Percentiles rank a stretch among this genome's conserved stretches.
These are phyloP conservation scores for Amniculicola lignicola DNA, from an alignment of 495 filamentous ascomycete species.

Conservation along the genomic window DNA sequence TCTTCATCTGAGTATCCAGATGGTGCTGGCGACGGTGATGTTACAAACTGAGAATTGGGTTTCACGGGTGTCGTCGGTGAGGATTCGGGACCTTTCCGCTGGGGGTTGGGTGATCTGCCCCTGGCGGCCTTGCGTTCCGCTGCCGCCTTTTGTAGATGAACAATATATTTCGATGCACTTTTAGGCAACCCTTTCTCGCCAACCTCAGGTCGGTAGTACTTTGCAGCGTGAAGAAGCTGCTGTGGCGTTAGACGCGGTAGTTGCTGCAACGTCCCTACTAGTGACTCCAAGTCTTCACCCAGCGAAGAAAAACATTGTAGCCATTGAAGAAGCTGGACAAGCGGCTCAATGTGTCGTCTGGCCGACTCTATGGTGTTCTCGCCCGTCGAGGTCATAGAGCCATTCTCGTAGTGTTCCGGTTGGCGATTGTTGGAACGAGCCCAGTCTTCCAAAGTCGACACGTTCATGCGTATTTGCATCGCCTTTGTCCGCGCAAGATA, in stretches of 20 bases:
- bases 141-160: constrained; percentile 71
- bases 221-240: constrained; percentile 88
- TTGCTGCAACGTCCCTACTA: constrained; percentile 82
- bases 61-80: constrained; percentile 28
- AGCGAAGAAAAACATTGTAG: constrained; percentile 95
- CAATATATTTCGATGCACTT: constrained; percentile 79
- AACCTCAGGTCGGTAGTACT: constrained; percentile 90
- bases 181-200: constrained; percentile 89
- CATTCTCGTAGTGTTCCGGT: constrained; percentile 93
- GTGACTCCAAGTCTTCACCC: constrained; percentile 83
- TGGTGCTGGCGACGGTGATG: constrained; percentile 26
- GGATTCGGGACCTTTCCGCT: constrained; percentile 15
- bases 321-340: constrained; percentile 96
- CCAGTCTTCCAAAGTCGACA: constrained; percentile 94
- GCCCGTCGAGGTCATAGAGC: constrained; percentile 79
- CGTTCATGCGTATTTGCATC: constrained; percentile 99
- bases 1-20: constrained; percentile 24
- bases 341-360: constrained; percentile 76
- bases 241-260: constrained; percentile 77
- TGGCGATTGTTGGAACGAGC: constrained; percentile 87
- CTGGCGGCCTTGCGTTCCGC: constrained; percentile 47
- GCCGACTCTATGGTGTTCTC: constrained; percentile 82
- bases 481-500: constrained; percentile 96
- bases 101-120: constrained; percentile 33
- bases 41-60: constrained; percentile 9